phyloP scores from a whole-genome alignment of 2,329 filamentous ascomycete species.

The Stemphylium vesicarium region DNA sequence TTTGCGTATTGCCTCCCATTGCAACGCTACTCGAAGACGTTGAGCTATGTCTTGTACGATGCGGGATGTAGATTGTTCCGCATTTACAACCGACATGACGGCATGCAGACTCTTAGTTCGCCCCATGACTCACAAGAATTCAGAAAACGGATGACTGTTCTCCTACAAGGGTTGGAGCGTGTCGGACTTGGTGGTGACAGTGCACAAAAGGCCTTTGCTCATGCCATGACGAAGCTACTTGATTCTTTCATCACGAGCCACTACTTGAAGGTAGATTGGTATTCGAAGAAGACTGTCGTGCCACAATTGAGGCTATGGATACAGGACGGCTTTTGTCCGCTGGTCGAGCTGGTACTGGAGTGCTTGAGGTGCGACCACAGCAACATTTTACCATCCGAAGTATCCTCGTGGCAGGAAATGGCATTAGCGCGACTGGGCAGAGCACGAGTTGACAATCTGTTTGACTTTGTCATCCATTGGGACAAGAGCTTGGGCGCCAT shows the following conservation, averaged over 20 bases:
- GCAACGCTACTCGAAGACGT: conserved; percentile 59
- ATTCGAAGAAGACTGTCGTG: conserved; percentile 62
- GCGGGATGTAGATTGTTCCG: conserved; percentile 59
- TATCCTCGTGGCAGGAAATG: conserved; percentile 74
- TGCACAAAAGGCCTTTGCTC: conserved; percentile 74
- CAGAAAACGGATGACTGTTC: conserved; percentile 59
- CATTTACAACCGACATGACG: conserved; percentile 39
- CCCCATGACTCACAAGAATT: conserved; percentile 41
- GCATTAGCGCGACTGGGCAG: conserved; percentile 71
- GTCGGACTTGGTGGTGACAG: conserved; percentile 73
- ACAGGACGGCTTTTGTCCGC: conserved; percentile 68
- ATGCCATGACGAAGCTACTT: conserved; percentile 72
- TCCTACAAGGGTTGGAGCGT: conserved; percentile 66
- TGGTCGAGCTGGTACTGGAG: conserved; percentile 67
- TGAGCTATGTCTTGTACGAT: conserved; percentile 62
- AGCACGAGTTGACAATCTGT: conserved; percentile 73
- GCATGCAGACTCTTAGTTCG: conserved; percentile 21
- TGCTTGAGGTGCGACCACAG: conserved; percentile 41
- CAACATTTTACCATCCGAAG: conserved; percentile 49
- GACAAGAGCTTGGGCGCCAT: conserved; percentile 73
- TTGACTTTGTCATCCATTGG: conserved; percentile 80
- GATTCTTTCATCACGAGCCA: conserved; percentile 66
- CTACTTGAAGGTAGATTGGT: conserved; percentile 68
- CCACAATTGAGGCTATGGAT: conserved; percentile 70
- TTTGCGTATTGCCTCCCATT: conserved; percentile 67